Evolutionary conservation across 192 early-diverging fungal genomes (phyloP).

Genomic region (Dissophora ornata): DNA sequence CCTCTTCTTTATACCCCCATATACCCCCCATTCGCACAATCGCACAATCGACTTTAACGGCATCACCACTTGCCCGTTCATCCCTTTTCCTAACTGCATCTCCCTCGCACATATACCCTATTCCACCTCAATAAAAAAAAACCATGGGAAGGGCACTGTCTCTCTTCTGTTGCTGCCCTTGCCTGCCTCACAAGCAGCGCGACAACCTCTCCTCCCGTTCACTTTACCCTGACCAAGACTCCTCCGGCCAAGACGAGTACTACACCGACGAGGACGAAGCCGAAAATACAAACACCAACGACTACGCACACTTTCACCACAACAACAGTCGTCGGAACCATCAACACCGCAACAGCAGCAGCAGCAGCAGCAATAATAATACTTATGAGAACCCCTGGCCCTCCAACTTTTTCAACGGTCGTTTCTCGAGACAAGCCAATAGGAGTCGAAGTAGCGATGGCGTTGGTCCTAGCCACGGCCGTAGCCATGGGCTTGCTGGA

Average conservation of each 20-base stretch:
- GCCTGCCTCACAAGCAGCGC: slow-evolving; percentile 41
- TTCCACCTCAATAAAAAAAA: too few relatives aligned
- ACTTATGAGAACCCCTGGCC: slow-evolving; percentile 45
- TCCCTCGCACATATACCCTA: too few relatives aligned
- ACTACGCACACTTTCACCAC: neutral
- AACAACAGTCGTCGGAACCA: neutral
- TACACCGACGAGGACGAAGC: slow-evolving; percentile 37
- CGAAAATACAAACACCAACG: neutral
- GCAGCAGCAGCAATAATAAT: slow-evolving; percentile 4
- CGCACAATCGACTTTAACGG: too few relatives aligned
- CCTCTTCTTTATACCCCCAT: neutral
- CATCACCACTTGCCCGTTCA: neutral
- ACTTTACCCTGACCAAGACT: slow-evolving; percentile 41
- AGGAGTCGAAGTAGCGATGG: too few relatives aligned
- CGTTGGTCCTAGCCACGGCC: too few relatives aligned
- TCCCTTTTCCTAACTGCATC: neutral
- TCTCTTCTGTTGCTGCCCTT: slow-evolving; percentile 23
- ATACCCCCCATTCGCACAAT: neutral
- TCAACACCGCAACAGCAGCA: neutral
- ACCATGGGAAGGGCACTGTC: slow-evolving; percentile 28
- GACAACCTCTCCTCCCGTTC: slow-evolving; percentile 48
- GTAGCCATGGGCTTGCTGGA: neutral
- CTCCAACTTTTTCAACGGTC: slow-evolving; percentile 30
- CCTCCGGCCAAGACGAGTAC: slow-evolving; percentile 32
- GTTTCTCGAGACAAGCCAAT: slow-evolving; percentile 11